Evolutionary conservation across 371 early-diverging fungal genomes (phyloP).

Genomic region (Mucor sp.): DNA sequence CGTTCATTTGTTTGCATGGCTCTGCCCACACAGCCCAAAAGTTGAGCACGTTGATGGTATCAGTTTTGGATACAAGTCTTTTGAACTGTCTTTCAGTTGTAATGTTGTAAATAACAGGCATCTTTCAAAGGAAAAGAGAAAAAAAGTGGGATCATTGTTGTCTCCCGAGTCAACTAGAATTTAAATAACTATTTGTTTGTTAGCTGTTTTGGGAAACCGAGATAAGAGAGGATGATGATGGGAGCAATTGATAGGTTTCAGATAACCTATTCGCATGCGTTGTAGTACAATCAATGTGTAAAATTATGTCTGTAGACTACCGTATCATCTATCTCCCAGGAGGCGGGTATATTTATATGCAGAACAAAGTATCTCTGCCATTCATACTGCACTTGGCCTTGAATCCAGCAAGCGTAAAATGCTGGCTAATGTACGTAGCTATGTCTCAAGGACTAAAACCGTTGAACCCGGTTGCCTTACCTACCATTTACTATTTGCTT

Average conservation of each 20-base stretch:
- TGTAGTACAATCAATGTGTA: neutral
- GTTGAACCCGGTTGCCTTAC: no score
- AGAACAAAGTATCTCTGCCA: no score
- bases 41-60: conserved; percentile 58
- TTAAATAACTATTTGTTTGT: neutral
- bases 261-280: neutral
- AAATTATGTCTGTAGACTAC: neutral
- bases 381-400: no score
- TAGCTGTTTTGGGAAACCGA: conserved; percentile 3
- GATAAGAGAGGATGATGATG: neutral
- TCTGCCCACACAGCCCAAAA: conserved; percentile 91
- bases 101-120: conserved; percentile 33
- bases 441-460: no score
- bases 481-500: no score
- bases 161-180: neutral
- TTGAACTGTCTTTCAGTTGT: conserved; percentile 32
- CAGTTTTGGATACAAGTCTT: conserved; percentile 17
- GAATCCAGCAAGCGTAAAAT: no score
- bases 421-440: no score
- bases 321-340: neutral
- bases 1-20: conserved; percentile 86
- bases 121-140: neutral
- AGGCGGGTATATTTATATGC: no score
- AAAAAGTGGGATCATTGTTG: neutral
- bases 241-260: neutral